Evolutionary conservation across 371 early-diverging fungal genomes (phyloP).

Genomic region (Dichotomocladium elegans): DNA sequence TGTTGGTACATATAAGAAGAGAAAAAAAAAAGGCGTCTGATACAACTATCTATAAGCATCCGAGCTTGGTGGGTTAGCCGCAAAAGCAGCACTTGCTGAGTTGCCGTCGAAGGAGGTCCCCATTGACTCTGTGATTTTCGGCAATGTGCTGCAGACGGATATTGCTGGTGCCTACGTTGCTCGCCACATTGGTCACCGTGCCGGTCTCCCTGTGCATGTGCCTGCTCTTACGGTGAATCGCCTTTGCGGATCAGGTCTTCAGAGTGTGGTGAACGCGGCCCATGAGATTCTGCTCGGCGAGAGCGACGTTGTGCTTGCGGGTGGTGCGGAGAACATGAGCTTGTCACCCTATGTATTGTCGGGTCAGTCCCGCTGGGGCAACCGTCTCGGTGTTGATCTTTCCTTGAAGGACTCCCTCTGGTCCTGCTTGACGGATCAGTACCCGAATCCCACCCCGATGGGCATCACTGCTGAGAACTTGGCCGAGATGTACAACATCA

Average conservation of each 20-base stretch:
- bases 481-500: slow-evolving; percentile 78
- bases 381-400: slow-evolving; percentile 83
- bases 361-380: slow-evolving; percentile 75
- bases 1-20: background rate
- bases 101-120: slow-evolving; percentile 63
- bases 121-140: slow-evolving; percentile 90
- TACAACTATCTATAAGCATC: slow-evolving; percentile 50
- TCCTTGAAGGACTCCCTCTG: slow-evolving; percentile 87
- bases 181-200: slow-evolving; percentile 89
- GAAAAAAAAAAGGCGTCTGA: background rate
- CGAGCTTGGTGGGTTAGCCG: slow-evolving; percentile 90
- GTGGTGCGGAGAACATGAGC: slow-evolving; percentile 94
- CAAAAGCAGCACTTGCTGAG: slow-evolving; percentile 79
- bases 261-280: slow-evolving; percentile 87
- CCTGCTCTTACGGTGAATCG: slow-evolving; percentile 94
- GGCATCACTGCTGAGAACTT: slow-evolving; percentile 96
- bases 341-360: slow-evolving; percentile 84
- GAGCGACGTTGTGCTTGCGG: slow-evolving; percentile 82
- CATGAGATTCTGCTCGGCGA: slow-evolving; percentile 89
- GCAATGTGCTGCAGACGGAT: slow-evolving; percentile 92
- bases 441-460: slow-evolving; percentile 86
- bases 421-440: slow-evolving; percentile 83
- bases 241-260: slow-evolving; percentile 95
- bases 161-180: slow-evolving; percentile 84
- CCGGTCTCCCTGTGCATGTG: slow-evolving; percentile 74